Base-by-base conservation (phyloP, 345 rosid genomes). In the Camelina sativa region DNA sequence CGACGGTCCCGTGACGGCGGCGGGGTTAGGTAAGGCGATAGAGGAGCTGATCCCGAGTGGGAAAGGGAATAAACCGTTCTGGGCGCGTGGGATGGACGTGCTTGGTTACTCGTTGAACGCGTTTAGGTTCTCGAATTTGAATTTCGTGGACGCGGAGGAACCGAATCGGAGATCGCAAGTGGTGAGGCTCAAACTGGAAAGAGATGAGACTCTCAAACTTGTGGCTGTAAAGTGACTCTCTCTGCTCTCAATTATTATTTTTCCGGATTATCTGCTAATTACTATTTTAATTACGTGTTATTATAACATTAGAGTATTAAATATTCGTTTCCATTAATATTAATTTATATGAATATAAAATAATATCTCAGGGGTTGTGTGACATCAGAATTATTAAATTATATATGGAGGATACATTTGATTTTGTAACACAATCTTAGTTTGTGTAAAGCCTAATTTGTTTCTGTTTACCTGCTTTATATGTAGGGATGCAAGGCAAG, bases 41-140 rank as follows among this genome's bases (percentile, higher is more conserved):
- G 97, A 94, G 83, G 88, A 91, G 19, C 66, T 80, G 38, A 43
- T 94, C n/a, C 98, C 98, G 15, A 72, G 64, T 13, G 97, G 91
- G 56, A 88, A 87, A 76, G 88, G 80, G 35, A 59, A 82, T 69
- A 94, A 94, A 82, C 83, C 90, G 44, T 85, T 91, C 28, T 91
- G 97, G 98, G 86, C 83, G 34, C 92, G 97, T 58, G 98, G 97
- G 10, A 37, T 86, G n/a, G 96, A 94, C 86, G 65, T 94, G 86
- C 78, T 94, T 28, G 98, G 98, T 5, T 94, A 94, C 75, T 94
- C 98, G 32, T 38, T 94, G 79, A 94, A 91, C 58, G 82, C 97
- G 0, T 82, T 91, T 11, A 62, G 95, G 86, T 71, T 85, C 20
- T 22, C 96, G 6, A 83, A 91, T 77, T 68, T 94, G 83, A 25